Evolutionary conservation across 1,284 basidiomycete species (phyloP).

Genomic region (Ganoderma sinense): DNA sequence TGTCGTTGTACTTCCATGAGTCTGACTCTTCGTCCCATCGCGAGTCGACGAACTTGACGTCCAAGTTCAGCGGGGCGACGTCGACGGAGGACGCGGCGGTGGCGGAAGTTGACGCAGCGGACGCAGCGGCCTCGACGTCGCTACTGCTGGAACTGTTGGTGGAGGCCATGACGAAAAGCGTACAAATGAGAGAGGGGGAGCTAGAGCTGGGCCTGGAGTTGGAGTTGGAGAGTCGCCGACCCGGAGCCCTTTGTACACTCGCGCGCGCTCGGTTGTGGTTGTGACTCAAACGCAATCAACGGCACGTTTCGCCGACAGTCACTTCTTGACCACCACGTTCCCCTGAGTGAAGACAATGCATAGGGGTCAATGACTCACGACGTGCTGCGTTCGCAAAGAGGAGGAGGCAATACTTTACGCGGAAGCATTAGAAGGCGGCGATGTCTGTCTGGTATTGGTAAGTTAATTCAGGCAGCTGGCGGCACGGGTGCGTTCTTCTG

Average conservation of each 20-base stretch:
- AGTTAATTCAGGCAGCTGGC: too few relatives aligned
- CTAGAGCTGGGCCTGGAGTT: too few relatives aligned
- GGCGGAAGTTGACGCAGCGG: not conserved
- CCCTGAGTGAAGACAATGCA: not conserved
- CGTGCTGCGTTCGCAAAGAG: not conserved
- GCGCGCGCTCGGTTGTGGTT: not conserved
- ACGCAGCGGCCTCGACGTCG: not conserved
- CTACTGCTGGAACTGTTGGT: not conserved
- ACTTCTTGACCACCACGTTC: not conserved
- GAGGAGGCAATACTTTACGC: not conserved
- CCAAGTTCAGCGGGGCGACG: not conserved
- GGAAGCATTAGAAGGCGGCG: not conserved
- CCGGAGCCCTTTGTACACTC: not conserved
- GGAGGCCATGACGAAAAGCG: not conserved
- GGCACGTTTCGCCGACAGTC: not conserved
- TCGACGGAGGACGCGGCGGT: conserved; percentile 3
- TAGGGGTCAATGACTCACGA: not conserved
- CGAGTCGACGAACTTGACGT: conserved; percentile 19
- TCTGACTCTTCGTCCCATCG: conserved; percentile 12
- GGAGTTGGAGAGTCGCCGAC: not conserved
- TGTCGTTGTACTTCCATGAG: conserved; percentile 15
- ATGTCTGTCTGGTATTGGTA: conserved; percentile 36
- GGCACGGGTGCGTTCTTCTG: not conserved
- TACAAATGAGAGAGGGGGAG: not conserved
- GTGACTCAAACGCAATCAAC: not conserved